Evolutionary conservation across 495 filamentous ascomycete genomes (phyloP), one percentile per base, ranked within the genome.

Genomic region (Xylaria grammica): DNA sequence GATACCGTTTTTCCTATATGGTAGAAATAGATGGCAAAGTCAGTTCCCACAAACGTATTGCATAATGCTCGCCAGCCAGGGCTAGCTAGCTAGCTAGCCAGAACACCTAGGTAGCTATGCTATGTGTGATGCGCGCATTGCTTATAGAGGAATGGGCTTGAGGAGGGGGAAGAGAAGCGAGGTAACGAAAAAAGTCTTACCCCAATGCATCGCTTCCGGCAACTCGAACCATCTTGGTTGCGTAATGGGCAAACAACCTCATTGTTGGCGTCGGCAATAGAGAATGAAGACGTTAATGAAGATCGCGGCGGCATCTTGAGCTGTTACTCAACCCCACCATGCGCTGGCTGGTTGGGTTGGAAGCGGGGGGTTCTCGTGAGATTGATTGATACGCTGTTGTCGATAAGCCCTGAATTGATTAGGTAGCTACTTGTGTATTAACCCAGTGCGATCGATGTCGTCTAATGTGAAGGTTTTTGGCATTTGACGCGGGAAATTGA

Each of bases 231-330:
- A 86, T 99, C 95, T 65, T 96, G 93, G 76, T 97, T 97, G 72
- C 88, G 89, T 81, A 99, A 81, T 65, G 95, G 95, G 83, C 95
- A 99, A 64, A 97, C 92, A 68, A 99, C 94, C 78, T 97, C 95
- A 78, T 96, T 96, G 74, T 90, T 93, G 75, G 89, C 87, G 81
- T 96, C 93, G 65, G 91, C 89, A 71, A 96, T 90, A 67, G 93
- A 94, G 75, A 97, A 97, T 59, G 93, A 96, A 76, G 90, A 90
- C 62, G 91, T 94, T 74, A 96, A 83, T 60, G 92, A 90, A 66
- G 89, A 89, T 86, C 91, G 87, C 66, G 91, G 93, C 79, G 93
- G 93, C 93, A 96, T 81, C 74, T 84, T 83, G 79, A 70, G 68
- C 68, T 60, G 55, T 24, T 65, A 69, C 61, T 71, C 68, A 64